Evolutionary conservation across 352 stramenopile genomes (phyloP).

Genomic region (Pythium brassicae): DNA sequence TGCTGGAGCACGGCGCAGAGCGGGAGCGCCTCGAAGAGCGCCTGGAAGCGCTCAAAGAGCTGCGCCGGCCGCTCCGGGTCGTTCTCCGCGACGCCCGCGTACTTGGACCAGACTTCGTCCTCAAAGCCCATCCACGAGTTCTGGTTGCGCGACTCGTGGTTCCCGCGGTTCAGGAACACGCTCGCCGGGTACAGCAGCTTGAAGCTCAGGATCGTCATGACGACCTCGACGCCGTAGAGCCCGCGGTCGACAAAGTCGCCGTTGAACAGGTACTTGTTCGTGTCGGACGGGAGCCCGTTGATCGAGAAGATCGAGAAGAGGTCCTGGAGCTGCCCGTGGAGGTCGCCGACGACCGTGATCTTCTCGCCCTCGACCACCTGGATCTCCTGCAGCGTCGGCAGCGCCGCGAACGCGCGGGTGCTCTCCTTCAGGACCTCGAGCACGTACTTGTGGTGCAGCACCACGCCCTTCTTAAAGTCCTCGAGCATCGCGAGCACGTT

Average conservation of each 20-base stretch:
- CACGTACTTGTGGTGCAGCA: slow-evolving; percentile 91
- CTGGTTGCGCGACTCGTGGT: slow-evolving; percentile 94
- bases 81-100: slow-evolving; percentile 58
- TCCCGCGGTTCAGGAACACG: slow-evolving; percentile 92
- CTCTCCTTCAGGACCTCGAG: slow-evolving; percentile 76
- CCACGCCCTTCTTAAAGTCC: slow-evolving; percentile 85
- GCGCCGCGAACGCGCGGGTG: slow-evolving; percentile 49
- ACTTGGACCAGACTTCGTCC: slow-evolving; percentile 85
- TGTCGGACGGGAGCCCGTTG: slow-evolving; percentile 82
- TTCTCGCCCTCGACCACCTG: slow-evolving; percentile 78
- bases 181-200: slow-evolving; percentile 76
- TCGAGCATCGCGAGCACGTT: slow-evolving; percentile 89
- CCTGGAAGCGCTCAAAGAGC: slow-evolving; percentile 69
- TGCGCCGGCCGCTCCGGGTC: slow-evolving; percentile 44
- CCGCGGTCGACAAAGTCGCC: slow-evolving; percentile 96
- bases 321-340: slow-evolving; percentile 94
- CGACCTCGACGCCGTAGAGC: slow-evolving; percentile 81
- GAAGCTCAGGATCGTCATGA: slow-evolving; percentile 76
- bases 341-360: slow-evolving; percentile 91
- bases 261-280: slow-evolving; percentile 97
- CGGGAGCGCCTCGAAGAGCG: slow-evolving; percentile 85
- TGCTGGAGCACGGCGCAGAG: slow-evolving; percentile 88
- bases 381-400: slow-evolving; percentile 88
- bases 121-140: slow-evolving; percentile 94
- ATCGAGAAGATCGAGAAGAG: slow-evolving; percentile 94